Conservation (phyloP, 257 asterid species). For the Solanum virginianum region DNA sequence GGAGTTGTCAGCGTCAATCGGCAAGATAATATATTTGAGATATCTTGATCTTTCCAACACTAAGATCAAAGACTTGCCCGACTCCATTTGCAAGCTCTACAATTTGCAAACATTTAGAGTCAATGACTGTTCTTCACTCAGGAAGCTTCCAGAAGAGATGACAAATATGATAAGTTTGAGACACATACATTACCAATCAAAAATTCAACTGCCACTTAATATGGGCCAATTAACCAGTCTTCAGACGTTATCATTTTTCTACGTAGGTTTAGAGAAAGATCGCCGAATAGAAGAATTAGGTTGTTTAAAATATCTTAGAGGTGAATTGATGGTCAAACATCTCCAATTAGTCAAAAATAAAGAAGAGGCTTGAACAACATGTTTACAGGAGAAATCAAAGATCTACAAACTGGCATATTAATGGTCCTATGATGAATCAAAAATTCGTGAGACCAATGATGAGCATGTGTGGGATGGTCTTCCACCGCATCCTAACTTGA, state of each 20-base stretch:
- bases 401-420: not conserved
- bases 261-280: slow-evolving; percentile 1
- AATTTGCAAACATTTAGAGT: slow-evolving; percentile 7
- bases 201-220: not conserved
- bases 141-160: not conserved
- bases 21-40: slow-evolving; percentile 4
- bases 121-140: not conserved
- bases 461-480: slow-evolving; percentile 9
- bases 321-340: not conserved
- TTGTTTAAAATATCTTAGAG: slow-evolving; percentile 5
- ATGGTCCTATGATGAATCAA: not conserved
- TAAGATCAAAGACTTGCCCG: fast-evolving
- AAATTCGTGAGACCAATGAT: not conserved
- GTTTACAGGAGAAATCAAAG: not conserved
- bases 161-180: slow-evolving; percentile 7
- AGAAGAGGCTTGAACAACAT: no score
- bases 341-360: not conserved
- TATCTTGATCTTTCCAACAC: not conserved
- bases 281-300: slow-evolving; percentile 12
- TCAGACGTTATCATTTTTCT: slow-evolving; percentile 5
- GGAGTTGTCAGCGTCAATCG: not conserved
- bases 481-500: slow-evolving; percentile 9
- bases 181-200: slow-evolving; percentile 1
- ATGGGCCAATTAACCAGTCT: slow-evolving; percentile 18
- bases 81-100: slow-evolving; percentile 7